Percentiles rank a stretch among this genome's conserved stretches.
Conservation (phyloP, 164 flowering plant genomes). For the Vitis labrusca region DNA sequence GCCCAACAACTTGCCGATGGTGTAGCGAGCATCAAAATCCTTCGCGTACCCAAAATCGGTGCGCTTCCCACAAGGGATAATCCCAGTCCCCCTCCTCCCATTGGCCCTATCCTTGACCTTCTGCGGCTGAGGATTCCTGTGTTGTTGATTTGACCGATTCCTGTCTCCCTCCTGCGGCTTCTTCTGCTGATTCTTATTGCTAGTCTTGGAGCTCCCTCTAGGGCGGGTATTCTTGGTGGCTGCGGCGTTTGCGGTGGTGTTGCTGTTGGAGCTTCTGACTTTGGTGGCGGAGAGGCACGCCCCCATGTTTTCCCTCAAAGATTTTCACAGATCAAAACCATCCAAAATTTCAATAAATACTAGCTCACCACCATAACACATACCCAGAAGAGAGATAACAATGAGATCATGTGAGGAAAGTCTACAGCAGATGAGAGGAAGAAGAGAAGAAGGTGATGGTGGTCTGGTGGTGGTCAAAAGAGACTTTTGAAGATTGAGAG, state of each 20-base stretch:
- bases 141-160: conserved; percentile 8
- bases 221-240: conserved; percentile 6
- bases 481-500: conserved; percentile 4
- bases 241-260: conserved; percentile 17
- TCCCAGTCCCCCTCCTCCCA: conserved; percentile 37
- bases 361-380: not conserved
- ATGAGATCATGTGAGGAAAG: conserved; percentile 20
- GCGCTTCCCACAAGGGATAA: conserved; percentile 73
- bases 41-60: conserved; percentile 88
- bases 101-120: conserved; percentile 27
- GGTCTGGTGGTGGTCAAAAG: conserved; percentile 26
- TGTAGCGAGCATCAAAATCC: conserved; percentile 62
- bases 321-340: conserved; percentile 10
- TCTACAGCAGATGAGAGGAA: conserved; percentile 32
- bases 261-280: conserved; percentile 72
- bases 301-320: conserved; percentile 53
- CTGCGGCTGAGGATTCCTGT: conserved; percentile 16
- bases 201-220: conserved; percentile 8
- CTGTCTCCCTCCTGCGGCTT: conserved; percentile 3
- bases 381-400: not conserved
- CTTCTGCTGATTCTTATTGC: not conserved
- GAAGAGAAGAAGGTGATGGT: conserved; percentile 31
- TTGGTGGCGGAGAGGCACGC: conserved; percentile 70
- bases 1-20: conserved; percentile 84
- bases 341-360: not conserved